A percentile compares a stretch with the other conserved stretches of the same genome.
phyloP scores from a whole-genome alignment of 1,284 basidiomycete genomes.

The Tylopilus sp. region DNA sequence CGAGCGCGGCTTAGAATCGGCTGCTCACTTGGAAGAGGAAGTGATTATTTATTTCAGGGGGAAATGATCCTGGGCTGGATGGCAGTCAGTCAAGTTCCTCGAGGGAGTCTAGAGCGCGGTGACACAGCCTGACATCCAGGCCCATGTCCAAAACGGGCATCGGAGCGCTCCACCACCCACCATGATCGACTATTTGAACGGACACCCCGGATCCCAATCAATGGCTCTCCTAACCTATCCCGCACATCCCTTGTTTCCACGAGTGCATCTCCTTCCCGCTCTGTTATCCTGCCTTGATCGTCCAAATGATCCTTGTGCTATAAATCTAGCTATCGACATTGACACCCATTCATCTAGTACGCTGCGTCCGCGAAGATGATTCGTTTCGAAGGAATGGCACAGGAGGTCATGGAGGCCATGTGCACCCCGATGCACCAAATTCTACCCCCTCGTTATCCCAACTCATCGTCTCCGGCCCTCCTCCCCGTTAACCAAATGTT shows the following conservation, averaged over 20 bases:
- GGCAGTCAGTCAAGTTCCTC: background rate
- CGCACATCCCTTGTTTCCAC: slow-evolving; percentile 3
- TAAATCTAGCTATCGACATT: slow-evolving; percentile 2
- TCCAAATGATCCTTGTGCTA: slow-evolving; percentile 4
- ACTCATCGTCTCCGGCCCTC: slow-evolving; percentile 20
- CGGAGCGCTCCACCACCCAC: slow-evolving; percentile 17
- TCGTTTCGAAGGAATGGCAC: slow-evolving; percentile 63
- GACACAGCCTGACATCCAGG: slow-evolving; percentile 22
- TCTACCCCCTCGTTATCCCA: slow-evolving; percentile 41
- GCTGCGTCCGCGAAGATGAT: slow-evolving; percentile 48
- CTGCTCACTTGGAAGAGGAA: background rate
- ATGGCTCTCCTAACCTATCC: slow-evolving; percentile 15
- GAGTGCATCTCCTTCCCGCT: background rate
- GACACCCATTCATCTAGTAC: background rate
- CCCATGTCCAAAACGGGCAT: slow-evolving; percentile 26
- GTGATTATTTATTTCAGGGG: slow-evolving; percentile 3
- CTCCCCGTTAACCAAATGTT: slow-evolving; percentile 21
- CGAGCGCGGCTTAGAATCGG: background rate
- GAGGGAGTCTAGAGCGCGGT: slow-evolving; percentile 12
- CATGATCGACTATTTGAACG: slow-evolving; percentile 33
- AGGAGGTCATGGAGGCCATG: slow-evolving; percentile 73
- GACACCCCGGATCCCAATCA: slow-evolving; percentile 2
- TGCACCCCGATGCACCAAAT: slow-evolving; percentile 77
- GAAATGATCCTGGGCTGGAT: slow-evolving; percentile 2
- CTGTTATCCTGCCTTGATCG: background rate